These are phyloP conservation scores for Talaromyces sp. DNA, from an alignment of 2,329 filamentous ascomycete species.

Conservation along the genomic window DNA sequence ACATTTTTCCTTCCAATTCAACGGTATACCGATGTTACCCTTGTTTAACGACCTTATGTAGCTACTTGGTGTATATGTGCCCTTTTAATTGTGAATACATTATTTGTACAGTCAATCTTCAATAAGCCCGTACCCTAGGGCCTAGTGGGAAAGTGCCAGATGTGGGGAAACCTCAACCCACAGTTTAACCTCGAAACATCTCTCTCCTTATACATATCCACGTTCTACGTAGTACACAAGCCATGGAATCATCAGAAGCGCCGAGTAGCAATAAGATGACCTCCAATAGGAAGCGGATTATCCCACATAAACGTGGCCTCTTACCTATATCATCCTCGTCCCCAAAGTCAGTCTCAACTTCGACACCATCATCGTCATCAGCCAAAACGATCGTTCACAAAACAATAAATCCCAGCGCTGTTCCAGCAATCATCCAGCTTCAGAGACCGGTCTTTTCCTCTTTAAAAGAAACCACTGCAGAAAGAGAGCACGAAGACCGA, in stretches of 20 bases:
- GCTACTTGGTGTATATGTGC: background rate
- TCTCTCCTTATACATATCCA: background rate
- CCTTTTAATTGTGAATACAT: background rate
- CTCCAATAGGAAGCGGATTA: slow-evolving; percentile 21
- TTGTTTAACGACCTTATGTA: slow-evolving; percentile 6
- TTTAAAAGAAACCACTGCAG: background rate
- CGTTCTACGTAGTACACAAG: background rate
- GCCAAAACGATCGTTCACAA: slow-evolving; percentile 12
- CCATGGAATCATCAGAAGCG: background rate
- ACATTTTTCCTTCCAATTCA: background rate
- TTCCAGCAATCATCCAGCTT: slow-evolving; percentile 22
- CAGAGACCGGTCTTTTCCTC: slow-evolving; percentile 20
- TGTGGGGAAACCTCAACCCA: background rate
- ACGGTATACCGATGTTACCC: background rate
- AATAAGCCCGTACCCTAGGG: background rate
- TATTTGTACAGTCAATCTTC: background rate
- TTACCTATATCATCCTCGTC: slow-evolving; percentile 8
- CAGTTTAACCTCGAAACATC: background rate
- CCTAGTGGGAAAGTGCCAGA: background rate
- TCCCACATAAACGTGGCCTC: slow-evolving; percentile 30
- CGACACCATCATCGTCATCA: background rate
- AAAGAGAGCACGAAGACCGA: slow-evolving; percentile 28
- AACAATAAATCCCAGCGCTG: slow-evolving; percentile 26
- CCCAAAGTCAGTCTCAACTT: background rate
- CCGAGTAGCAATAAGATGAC: background rate